A percentile compares a stretch with the other conserved stretches of the same genome.
phyloP scores from a whole-genome alignment of 2,329 filamentous ascomycete genomes.

The Diaporthe sp. region DNA sequence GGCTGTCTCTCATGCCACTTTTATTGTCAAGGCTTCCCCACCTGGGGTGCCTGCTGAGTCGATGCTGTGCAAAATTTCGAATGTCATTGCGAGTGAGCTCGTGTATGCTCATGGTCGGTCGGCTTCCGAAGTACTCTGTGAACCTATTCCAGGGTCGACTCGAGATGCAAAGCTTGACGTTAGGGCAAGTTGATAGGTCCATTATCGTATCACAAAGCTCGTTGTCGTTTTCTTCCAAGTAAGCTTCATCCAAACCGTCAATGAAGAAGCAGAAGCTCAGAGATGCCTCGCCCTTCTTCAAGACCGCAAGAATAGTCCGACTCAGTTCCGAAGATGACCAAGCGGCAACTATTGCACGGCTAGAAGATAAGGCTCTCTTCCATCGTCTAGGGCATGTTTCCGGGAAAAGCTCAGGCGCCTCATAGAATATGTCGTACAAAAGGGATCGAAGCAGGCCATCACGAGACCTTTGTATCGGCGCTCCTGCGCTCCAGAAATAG shows the following conservation, averaged over 20 bases:
- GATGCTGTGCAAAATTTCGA: neutral
- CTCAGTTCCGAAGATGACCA: neutral
- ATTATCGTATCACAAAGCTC: neutral
- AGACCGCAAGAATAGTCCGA: neutral
- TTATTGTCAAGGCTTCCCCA: neutral
- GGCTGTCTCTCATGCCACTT: neutral
- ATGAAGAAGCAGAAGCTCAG: constrained; percentile 7
- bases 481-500: neutral
- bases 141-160: constrained; percentile 6
- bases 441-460: neutral
- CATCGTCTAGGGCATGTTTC: neutral
- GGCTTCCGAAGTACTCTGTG: neutral
- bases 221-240: neutral
- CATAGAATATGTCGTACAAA: neutral
- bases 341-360: neutral
- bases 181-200: neutral
- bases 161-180: constrained; percentile 1
- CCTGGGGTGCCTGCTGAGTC: neutral
- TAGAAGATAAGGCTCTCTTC: neutral
- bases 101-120: constrained; percentile 2
- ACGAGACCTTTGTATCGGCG: neutral
- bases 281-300: neutral
- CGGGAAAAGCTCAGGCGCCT: neutral
- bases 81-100: constrained; percentile 1
- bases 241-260: neutral